Percentiles rank a stretch among this genome's conserved stretches.
These are phyloP conservation scores for Dionaea muscipula DNA, from an alignment of 179 eudicot species.

Conservation along the genomic window DNA sequence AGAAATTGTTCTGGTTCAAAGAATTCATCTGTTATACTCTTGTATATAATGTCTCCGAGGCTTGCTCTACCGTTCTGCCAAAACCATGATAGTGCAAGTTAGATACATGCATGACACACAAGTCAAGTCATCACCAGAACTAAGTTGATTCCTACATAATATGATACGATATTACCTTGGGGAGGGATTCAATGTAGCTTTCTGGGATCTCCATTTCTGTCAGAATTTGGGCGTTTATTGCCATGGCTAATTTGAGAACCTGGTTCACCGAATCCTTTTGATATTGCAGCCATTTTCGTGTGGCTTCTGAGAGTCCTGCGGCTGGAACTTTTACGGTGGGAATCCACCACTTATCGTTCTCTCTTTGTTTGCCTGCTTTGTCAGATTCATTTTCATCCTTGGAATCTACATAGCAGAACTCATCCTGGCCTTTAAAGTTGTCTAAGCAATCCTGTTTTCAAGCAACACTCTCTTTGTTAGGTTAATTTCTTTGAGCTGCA, in stretches of 20 bases:
- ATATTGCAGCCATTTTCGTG: constrained; percentile 55
- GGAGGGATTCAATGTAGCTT: constrained; percentile 73
- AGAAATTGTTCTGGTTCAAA: constrained; percentile 64
- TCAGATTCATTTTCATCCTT: constrained; percentile 45
- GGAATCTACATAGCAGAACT: constrained; percentile 52
- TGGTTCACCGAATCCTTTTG: constrained; percentile 86
- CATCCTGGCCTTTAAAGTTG: constrained; percentile 53
- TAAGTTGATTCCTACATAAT: background rate
- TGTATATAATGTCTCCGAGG: constrained; percentile 69
- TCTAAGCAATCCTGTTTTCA: constrained; percentile 52
- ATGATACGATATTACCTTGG: no score
- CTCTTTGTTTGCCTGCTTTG: constrained; percentile 29
- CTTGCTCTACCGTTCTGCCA: constrained; percentile 78
- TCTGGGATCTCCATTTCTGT: constrained; percentile 91
- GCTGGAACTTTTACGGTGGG: constrained; percentile 65
- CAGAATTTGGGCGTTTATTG: constrained; percentile 73
- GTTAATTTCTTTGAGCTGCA: background rate
- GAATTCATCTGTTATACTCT: constrained; percentile 66
- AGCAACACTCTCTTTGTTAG: background rate
- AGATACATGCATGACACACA: background rate
- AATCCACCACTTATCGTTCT: constrained; percentile 73
- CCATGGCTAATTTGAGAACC: constrained; percentile 90
- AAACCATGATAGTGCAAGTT: background rate
- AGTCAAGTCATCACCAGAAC: background rate
- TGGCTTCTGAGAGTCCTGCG: constrained; percentile 50